A percentile compares a stretch with the other conserved stretches of the same genome.
phyloP scores from a whole-genome alignment of 805 yeast species.

The Candida krabiensis region DNA sequence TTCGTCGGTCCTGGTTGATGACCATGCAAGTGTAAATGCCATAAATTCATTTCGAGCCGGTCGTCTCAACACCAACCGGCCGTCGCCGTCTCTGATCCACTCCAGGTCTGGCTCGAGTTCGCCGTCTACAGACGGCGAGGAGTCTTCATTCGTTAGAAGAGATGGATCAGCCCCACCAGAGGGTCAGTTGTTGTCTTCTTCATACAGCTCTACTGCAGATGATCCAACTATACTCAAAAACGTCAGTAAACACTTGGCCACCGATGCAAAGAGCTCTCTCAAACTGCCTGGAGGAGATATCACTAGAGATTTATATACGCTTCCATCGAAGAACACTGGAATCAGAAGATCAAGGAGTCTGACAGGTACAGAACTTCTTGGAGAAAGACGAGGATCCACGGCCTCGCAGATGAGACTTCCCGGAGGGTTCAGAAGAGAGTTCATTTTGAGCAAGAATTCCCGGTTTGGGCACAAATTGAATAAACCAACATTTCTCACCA shows the following conservation, averaged over 20 bases:
- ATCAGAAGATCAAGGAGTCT: slow-evolving; percentile 30
- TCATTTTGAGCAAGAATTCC: slow-evolving; percentile 38
- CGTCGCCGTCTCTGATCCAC: slow-evolving; percentile 14
- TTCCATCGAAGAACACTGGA: slow-evolving; percentile 16
- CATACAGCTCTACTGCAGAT: slow-evolving; percentile 28
- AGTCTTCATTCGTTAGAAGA: slow-evolving; percentile 7
- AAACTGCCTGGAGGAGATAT: slow-evolving; percentile 51
- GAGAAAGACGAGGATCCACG: slow-evolving; percentile 55
- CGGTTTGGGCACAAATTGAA: slow-evolving; percentile 30
- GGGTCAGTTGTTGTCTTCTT: slow-evolving; percentile 13
- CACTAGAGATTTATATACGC: slow-evolving; percentile 46
- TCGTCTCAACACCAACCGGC: slow-evolving; percentile 1
- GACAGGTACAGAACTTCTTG: slow-evolving; percentile 26
- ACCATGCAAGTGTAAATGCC: slow-evolving; percentile 7
- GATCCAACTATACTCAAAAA: slow-evolving; percentile 36
- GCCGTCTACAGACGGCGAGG: slow-evolving; percentile 12
- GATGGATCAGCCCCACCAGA: slow-evolving; percentile 1
- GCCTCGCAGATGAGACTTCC: slow-evolving; percentile 76
- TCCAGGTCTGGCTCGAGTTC: slow-evolving; percentile 22
- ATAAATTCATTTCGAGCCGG: slow-evolving; percentile 3
- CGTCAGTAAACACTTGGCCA: slow-evolving; percentile 39
- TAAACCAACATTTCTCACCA: slow-evolving; percentile 54
- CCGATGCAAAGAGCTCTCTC: slow-evolving; percentile 33
- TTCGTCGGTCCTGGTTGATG: slow-evolving; percentile 25
- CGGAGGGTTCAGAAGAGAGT: slow-evolving; percentile 81